These are phyloP conservation scores for Radiomyces spectabilis DNA, from an alignment of 192 early-diverging fungal species.

Conservation along the genomic window DNA sequence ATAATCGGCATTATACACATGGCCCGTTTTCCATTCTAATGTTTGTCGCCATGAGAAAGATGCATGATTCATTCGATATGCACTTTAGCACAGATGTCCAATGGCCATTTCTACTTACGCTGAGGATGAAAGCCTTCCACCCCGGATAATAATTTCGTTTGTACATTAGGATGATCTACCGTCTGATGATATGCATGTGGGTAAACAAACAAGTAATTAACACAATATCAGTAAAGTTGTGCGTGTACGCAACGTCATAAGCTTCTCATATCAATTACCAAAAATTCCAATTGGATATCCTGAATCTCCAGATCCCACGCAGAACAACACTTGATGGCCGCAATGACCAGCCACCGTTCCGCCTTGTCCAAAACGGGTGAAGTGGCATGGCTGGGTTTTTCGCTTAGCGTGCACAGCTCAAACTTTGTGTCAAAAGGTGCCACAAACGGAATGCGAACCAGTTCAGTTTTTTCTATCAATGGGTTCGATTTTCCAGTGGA, in stretches of 20 bases:
- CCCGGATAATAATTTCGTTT: background rate
- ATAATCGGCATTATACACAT: conserved; percentile 34
- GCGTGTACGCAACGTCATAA: too few species aligned
- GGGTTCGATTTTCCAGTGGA: conserved; percentile 15
- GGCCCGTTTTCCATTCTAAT: conserved; percentile 48
- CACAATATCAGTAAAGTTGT: too few species aligned
- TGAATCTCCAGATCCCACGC: conserved; percentile 45
- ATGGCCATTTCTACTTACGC: background rate
- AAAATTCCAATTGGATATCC: conserved; percentile 29
- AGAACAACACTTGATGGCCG: conserved; percentile 25
- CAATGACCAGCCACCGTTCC: conserved; percentile 28
- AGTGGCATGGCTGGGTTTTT: conserved; percentile 17
- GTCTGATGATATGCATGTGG: background rate
- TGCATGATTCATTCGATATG: too few species aligned
- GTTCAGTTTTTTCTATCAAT: conserved; percentile 50
- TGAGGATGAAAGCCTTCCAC: conserved; percentile 1
- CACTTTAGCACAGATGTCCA: too few species aligned
- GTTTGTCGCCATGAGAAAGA: too few species aligned
- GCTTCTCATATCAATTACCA: conserved; percentile 12
- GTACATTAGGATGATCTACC: background rate
- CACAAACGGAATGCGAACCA: conserved; percentile 45
- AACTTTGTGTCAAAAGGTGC: conserved; percentile 46
- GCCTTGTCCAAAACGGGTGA: conserved; percentile 12
- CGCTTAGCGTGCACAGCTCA: conserved; percentile 21
- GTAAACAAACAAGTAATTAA: background rate